phyloP scores from a whole-genome alignment of 2,329 filamentous ascomycete genomes.

The Rhynchosporium graminicola region DNA sequence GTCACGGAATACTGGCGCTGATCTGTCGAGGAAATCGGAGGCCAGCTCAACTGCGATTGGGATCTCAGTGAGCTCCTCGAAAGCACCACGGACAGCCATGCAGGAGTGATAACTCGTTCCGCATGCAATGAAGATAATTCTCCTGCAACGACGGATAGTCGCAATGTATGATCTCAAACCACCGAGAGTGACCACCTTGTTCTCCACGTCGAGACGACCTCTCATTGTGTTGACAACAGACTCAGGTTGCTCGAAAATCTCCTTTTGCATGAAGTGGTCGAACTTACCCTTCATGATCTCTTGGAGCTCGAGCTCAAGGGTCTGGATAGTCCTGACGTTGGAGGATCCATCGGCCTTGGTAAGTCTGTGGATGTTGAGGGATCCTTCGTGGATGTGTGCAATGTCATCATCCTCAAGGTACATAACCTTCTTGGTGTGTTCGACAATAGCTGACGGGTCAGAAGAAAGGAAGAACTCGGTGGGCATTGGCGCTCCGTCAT shows the following conservation, averaged over 20 bases:
- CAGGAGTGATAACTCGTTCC: conserved; percentile 98
- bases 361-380: conserved; percentile 97
- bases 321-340: conserved; percentile 98
- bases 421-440: conserved; percentile 99
- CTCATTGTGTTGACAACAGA: conserved; percentile 99
- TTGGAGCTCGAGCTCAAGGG: conserved; percentile 96
- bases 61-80: conserved; percentile 97
- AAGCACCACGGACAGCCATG: conserved; percentile 97
- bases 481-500: conserved; percentile 96
- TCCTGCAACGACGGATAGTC: conserved; percentile 93
- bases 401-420: conserved; percentile 99
- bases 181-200: conserved; percentile 94
- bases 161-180: conserved; percentile 94
- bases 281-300: conserved; percentile 99
- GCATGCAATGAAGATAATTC: conserved; percentile 98
- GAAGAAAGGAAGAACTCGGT: conserved; percentile 99
- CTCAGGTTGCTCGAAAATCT: conserved; percentile 99
- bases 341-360: conserved; percentile 96
- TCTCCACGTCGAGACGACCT: conserved; percentile 89
- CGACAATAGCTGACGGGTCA: conserved; percentile 95
- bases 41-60: conserved; percentile 96
- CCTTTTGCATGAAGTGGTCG: conserved; percentile 99
- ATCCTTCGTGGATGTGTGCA: conserved; percentile 98
- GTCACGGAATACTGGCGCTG: conserved; percentile 98
- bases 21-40: conserved; percentile 95